Base-by-base conservation (phyloP, 192 early-diverging fungal genomes). In the Umbelopsis vinacea region DNA sequence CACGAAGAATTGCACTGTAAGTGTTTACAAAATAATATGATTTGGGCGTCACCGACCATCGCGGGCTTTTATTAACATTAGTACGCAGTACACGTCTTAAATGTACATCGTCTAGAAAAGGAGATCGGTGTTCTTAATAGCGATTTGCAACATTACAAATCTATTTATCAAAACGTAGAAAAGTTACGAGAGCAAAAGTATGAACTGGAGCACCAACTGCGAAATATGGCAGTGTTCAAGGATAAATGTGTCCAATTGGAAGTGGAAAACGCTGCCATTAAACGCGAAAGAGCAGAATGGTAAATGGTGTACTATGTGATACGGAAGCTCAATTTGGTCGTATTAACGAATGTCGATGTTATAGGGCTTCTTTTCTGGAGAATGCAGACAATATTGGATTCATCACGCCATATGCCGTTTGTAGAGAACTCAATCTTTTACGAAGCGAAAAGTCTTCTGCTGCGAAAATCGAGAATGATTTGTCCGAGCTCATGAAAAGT, bases 241-340 rank as follows among this genome's bases (percentile, higher is more conserved):
- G 67, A 78, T n/a, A 81, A 81, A 33, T 76, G 81, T 12, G 80
- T 76, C 0, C 74, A 63, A 60, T 71, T 86, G 40, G 85, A 87
- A 73, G 76, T 86, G 0, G 84, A 89, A 71, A 79, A 84, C 38
- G 73, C 74, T 1, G 38, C 71, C 0, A 52, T 91, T 19, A 70
- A 74, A 29, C 82, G 78, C 24, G 89, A 92, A 73, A 85, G 86
- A 50, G 60, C 77, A 68, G 78, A 84, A 57, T 92, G 91, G 91
- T 80, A 79, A 50, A 14, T 1, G 5, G 2, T 33, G 40, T 3
- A 66, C 29, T 53, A 43, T 57, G 54, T 45, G 8, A 19, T 14
- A 15, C 19, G 35, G 29, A 29, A 29, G 29, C 29, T 29, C 29
- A 29, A 29, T 29, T n/a, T n/a, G n/a, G 29, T 29, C 29, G 29